Evolutionary conservation across 345 rosid genomes (phyloP), one percentile per base, ranked within the genome.

Genomic region (Kernera saxatilis): DNA sequence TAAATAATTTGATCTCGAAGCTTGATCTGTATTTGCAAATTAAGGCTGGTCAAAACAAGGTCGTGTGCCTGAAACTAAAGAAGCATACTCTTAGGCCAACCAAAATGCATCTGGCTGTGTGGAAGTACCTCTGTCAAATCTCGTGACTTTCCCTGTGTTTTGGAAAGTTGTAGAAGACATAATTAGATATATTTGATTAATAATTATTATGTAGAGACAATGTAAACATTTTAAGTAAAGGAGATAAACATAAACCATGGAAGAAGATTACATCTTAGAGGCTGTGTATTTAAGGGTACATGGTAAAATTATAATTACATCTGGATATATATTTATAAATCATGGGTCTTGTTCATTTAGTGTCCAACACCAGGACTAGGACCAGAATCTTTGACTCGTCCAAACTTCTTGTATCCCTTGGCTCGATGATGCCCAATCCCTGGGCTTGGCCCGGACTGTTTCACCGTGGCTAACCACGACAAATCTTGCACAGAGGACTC

Each of bases 391-490:
- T 49, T 0, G 8, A 2, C 68, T 49, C 22, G 25, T 26, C 32
- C 60, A 53, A 62, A 41, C 27, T 41, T 62, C 30, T 43, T 22
- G 53, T 48, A 48, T 3, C 61, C 72, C 6, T 66, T 73, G 18
- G 71, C 72, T 66, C 66, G 23, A 39, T 55, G 77, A 65, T 73
- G 77, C 5, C 72, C 77, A 57, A 66, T 2, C 61, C 77, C 77
- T 19, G 77, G 72, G 60, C 77, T 73, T 56, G 67, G 72, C 6
- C 72, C 77, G 3, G 77, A 66, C 51, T 73, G 41, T 66, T 73
- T 66, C 67, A 57, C 53, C 18, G 71, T 49, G 53, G 52, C 60
- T 65, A 73, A 33, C 77, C 77, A 65, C 35, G 66, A 26, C 3
- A 56, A 3, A 27, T 46, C 66, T 36, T 46, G 26, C 6, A n/a